phyloP scores from a whole-genome alignment of 495 filamentous ascomycete species.

The Hypoxylon fragiforme region DNA sequence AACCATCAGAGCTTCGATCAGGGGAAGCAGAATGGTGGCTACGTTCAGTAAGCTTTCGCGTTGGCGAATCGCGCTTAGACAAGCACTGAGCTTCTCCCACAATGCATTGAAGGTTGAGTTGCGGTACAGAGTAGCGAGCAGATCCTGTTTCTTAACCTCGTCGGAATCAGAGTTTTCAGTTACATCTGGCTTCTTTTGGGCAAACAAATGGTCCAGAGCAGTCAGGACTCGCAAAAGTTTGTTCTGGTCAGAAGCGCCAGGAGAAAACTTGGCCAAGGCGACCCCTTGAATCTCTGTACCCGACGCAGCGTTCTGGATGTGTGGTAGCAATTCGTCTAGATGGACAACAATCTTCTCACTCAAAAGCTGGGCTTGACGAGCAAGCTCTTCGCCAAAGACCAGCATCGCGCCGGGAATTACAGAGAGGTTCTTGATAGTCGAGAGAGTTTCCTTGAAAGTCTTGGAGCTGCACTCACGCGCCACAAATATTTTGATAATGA shows the following conservation, averaged over 20 bases:
- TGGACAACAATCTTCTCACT: slow-evolving; percentile 83
- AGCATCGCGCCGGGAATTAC: slow-evolving; percentile 87
- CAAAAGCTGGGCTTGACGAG: slow-evolving; percentile 79
- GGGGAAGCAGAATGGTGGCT: slow-evolving; percentile 87
- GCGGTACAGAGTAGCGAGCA: slow-evolving; percentile 85
- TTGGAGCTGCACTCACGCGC: slow-evolving; percentile 95
- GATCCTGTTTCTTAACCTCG: slow-evolving; percentile 69
- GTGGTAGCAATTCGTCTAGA: slow-evolving; percentile 81
- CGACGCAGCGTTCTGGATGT: slow-evolving; percentile 82
- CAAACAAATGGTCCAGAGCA: slow-evolving; percentile 91
- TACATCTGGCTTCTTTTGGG: slow-evolving; percentile 61
- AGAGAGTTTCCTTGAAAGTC: slow-evolving; percentile 94
- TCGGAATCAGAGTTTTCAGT: slow-evolving; percentile 58
- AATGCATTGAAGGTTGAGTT: slow-evolving; percentile 84
- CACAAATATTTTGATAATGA: slow-evolving; percentile 94
- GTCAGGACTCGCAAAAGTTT: slow-evolving; percentile 93
- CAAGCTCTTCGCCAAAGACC: slow-evolving; percentile 87
- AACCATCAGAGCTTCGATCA: slow-evolving; percentile 97
- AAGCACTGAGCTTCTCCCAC: slow-evolving; percentile 94
- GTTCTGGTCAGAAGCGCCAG: slow-evolving; percentile 90
- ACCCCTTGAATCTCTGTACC: slow-evolving; percentile 94
- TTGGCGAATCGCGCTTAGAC: slow-evolving; percentile 82
- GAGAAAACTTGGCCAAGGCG: slow-evolving; percentile 93
- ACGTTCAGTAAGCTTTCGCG: slow-evolving; percentile 95
- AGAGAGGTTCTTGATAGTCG: slow-evolving; percentile 96